Percentiles rank a stretch among this genome's conserved stretches.
Conservation (phyloP, 2,329 filamentous ascomycete species). For the Phialocephala subalpina region DNA sequence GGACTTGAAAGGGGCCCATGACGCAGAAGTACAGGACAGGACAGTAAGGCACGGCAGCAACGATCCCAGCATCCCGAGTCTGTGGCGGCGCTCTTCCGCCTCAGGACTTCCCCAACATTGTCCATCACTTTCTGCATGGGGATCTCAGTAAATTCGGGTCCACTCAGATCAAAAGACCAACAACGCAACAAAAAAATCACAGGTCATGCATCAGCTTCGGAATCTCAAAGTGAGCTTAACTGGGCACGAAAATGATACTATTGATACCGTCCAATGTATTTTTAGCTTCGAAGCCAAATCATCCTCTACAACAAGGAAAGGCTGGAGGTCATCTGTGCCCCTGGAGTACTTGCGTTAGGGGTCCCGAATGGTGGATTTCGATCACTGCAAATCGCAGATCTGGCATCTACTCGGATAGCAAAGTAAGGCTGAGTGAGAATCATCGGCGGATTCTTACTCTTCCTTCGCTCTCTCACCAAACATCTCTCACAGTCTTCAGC, state of each 20-base stretch:
- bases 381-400: too few relatives aligned
- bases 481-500: neutral
- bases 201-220: neutral
- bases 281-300: neutral
- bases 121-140: neutral
- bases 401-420: too few relatives aligned
- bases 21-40: conserved; percentile 27
- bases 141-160: neutral
- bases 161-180: neutral
- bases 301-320: neutral
- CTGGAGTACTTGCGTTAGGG: too few relatives aligned
- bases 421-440: too few relatives aligned
- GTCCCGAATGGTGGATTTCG: too few relatives aligned
- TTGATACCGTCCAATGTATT: conserved; percentile 3
- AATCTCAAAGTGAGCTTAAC: neutral
- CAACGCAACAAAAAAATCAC: neutral
- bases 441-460: neutral
- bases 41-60: too few relatives aligned
- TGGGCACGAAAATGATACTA: neutral
- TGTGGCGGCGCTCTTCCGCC: conserved; percentile 21
- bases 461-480: neutral
- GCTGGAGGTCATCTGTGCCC: too few relatives aligned
- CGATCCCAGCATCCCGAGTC: conserved; percentile 17
- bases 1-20: conserved; percentile 14
- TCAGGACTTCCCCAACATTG: conserved; percentile 33